Percentiles rank a stretch among this genome's conserved stretches.
phyloP scores from a whole-genome alignment of 2,329 filamentous ascomycete species.

The Aspergillus amoenus region DNA sequence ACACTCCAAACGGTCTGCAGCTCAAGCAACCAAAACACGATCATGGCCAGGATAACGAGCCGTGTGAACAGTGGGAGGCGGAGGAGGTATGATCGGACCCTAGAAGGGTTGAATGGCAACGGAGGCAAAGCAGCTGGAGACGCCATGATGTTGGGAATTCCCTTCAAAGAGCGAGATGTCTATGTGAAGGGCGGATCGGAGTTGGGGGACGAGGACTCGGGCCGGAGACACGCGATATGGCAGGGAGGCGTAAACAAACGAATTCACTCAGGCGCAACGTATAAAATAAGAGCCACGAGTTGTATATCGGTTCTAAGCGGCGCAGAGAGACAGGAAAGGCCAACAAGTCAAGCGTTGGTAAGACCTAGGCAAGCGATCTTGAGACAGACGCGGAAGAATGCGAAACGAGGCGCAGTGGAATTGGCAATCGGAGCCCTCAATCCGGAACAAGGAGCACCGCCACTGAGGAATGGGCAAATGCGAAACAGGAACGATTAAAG shows the following conservation, averaged over 20 bases:
- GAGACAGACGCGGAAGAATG: neutral
- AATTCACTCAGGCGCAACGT: neutral
- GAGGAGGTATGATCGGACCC: slow-evolving; percentile 76
- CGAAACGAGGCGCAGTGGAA: neutral
- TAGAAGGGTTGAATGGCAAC: slow-evolving; percentile 66
- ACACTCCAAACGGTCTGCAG: slow-evolving; percentile 71
- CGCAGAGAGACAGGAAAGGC: neutral
- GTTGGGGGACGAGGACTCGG: neutral
- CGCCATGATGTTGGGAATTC: slow-evolving; percentile 36
- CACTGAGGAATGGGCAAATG: neutral
- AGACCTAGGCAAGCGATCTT: neutral
- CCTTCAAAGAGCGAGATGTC: neutral
- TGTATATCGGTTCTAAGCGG: neutral
- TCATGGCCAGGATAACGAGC: slow-evolving; percentile 63
- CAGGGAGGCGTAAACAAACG: neutral
- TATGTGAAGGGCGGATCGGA: neutral
- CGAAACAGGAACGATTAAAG: neutral
- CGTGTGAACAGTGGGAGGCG: slow-evolving; percentile 88
- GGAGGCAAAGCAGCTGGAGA: slow-evolving; percentile 49
- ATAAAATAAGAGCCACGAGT: neutral
- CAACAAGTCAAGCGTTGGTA: neutral
- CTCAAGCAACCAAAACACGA: slow-evolving; percentile 67
- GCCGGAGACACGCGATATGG: neutral
- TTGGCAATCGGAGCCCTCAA: neutral
- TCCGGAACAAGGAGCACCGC: neutral